These are phyloP conservation scores for Leishmania tropica DNA, from an alignment of 208 protist genomes.

Conservation along the genomic window DNA sequence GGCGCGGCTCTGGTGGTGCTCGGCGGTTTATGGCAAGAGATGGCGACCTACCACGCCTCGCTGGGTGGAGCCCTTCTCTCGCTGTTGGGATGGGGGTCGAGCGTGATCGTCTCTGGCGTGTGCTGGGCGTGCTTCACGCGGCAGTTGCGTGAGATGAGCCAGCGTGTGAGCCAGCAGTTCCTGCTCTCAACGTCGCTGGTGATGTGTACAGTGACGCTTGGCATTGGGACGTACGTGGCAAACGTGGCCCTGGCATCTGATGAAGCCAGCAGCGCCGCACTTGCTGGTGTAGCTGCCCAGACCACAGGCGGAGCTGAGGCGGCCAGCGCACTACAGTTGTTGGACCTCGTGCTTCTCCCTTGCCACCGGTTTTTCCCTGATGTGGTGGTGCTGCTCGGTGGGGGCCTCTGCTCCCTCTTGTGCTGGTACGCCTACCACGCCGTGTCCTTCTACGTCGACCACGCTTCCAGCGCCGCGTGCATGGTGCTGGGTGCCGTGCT, in stretches of 20 bases:
- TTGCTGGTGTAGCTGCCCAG: not conserved
- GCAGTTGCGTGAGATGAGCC: constrained; percentile 28
- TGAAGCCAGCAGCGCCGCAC: not conserved
- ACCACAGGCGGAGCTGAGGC: not conserved
- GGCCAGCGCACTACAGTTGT: not conserved
- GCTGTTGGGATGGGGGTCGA: constrained; percentile 6
- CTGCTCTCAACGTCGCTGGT: constrained; percentile 21
- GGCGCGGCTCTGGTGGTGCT: constrained; percentile 5
- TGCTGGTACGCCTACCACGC: constrained; percentile 31
- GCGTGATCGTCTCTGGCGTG: constrained; percentile 8
- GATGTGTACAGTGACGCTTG: constrained; percentile 16
- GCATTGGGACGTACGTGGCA: constrained; percentile 11
- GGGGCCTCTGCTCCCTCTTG: constrained; percentile 4
- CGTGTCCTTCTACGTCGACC: constrained; percentile 32
- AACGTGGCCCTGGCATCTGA: not conserved
- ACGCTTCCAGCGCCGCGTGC: constrained; percentile 25
- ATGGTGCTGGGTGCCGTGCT: constrained; percentile 18
- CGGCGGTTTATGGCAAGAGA: constrained; percentile 8
- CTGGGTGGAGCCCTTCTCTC: not conserved
- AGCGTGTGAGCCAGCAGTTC: constrained; percentile 30
- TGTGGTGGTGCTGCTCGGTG: constrained; percentile 18
- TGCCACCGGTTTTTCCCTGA: constrained; percentile 22
- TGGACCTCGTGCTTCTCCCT: constrained; percentile 1
- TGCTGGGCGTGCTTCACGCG: constrained; percentile 26
- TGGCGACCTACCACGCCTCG: not conserved